phyloP scores from a whole-genome alignment of 2,329 filamentous ascomycete species.

The Fusarium sp. region DNA sequence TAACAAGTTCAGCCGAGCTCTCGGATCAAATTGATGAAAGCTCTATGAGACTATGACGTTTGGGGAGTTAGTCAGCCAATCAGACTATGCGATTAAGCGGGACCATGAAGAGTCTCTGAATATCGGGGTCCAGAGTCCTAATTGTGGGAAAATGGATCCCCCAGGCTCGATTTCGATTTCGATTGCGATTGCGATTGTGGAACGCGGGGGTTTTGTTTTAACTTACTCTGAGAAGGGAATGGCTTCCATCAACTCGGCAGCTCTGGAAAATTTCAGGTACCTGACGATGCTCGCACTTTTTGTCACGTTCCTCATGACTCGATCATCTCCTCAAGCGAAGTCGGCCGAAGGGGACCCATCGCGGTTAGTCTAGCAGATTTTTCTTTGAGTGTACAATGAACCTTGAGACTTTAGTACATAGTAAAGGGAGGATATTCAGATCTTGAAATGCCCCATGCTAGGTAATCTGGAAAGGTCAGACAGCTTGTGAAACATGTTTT shows the following conservation, averaged over 20 bases:
- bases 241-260: neutral
- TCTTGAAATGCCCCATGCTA: slow-evolving; percentile 16
- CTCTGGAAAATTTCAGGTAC: slow-evolving; percentile 7
- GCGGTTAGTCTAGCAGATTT: neutral
- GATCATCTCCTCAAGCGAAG: neutral
- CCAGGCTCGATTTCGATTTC: neutral
- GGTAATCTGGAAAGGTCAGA: slow-evolving; percentile 13
- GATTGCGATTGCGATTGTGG: slow-evolving; percentile 20
- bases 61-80: slow-evolving; percentile 13
- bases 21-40: slow-evolving; percentile 12
- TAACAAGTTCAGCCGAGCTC: slow-evolving; percentile 27
- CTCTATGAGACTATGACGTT: slow-evolving; percentile 40
- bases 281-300: neutral
- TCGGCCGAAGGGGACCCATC: neutral
- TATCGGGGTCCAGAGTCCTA: slow-evolving; percentile 15
- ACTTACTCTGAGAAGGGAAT: neutral
- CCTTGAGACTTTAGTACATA: neutral
- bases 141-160: slow-evolving; percentile 32
- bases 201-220: slow-evolving; percentile 22
- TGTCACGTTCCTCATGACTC: slow-evolving; percentile 10
- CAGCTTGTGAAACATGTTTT: slow-evolving; percentile 29
- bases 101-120: neutral
- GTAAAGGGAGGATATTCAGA: slow-evolving; percentile 16
- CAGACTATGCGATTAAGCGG: slow-evolving; percentile 28
- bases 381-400: neutral